Evolutionary conservation across 139 green algal species (phyloP), one percentile per base, ranked within the genome.

Genomic region (Picochlorum costavermella): DNA sequence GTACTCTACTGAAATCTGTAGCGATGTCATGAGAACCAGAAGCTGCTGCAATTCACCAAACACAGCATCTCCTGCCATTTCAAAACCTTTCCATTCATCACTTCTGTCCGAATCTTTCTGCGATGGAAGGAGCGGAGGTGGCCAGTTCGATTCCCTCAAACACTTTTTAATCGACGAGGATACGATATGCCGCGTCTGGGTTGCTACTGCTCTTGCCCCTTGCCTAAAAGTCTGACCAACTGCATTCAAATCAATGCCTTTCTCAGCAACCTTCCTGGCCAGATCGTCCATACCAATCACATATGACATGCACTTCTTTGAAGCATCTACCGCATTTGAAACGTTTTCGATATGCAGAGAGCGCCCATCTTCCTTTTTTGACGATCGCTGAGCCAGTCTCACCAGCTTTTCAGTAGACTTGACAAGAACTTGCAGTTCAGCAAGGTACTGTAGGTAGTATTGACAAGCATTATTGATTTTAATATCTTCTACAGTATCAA

Each of bases 1-100:
- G 31, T 67, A 55, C 25, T 71, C 50, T 16, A 50, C 16, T 6
- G 67, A 56, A 3, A 62, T 48, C 61, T 79, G 72, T 50, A 79
- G 66, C 25, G 67, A 68, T 25, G 57, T 10, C 55, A 69, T 65
- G 46, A 63, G 37, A 30, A 70, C 49, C 29, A 70, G 43, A 50
- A 77, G 46, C 31, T 69, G 62, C 46, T 64, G 56, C 62, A 79
- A 45, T 37, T 49, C 65, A 2, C 26, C 36, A 20, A 26, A 56
- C 12, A 8, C 25, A 12, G 11, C 55, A 4, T 31, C 12, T 6
- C 33, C 33, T 36, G 46, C 50, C 46, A 43, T 10, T 53, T 53
- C 46, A 53, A 53, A 53, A 53, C 46, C 30, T n/a, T 43, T 61
- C 56, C 56, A 61, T 30, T 46, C 25, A 33, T 59, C 23, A 33